phyloP scores from a whole-genome alignment of 495 filamentous ascomycete genomes.

The Penicillium chermesinum region DNA sequence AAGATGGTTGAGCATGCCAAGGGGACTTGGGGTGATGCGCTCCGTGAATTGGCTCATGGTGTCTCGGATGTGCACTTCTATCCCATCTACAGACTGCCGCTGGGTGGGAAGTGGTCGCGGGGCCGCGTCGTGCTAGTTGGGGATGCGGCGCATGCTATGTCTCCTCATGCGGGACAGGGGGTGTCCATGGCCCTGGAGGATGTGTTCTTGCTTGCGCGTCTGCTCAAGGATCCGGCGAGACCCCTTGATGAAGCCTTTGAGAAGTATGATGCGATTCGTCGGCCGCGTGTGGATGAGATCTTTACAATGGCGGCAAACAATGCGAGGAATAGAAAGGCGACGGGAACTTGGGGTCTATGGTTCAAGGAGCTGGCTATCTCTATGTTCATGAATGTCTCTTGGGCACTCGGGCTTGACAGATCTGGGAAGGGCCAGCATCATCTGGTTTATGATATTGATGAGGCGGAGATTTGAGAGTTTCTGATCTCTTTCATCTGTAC shows the following conservation, averaged over 20 bases:
- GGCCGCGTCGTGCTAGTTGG: conserved; percentile 32
- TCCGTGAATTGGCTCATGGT: conserved; percentile 35
- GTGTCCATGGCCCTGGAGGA: conserved; percentile 45
- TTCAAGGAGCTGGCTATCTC: conserved; percentile 21
- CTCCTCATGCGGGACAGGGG: conserved; percentile 42
- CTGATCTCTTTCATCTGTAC: too few relatives aligned
- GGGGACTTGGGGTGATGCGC: conserved; percentile 36
- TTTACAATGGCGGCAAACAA: conserved; percentile 18
- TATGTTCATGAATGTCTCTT: conserved; percentile 7
- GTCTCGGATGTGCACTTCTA: conserved; percentile 43
- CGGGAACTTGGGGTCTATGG: conserved; percentile 22
- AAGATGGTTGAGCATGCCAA: conserved; percentile 30
- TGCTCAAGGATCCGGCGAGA: conserved; percentile 23
- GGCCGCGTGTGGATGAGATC: conserved; percentile 27
- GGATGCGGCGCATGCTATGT: conserved; percentile 45
- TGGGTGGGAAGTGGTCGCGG: conserved; percentile 39
- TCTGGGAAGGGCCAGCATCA: conserved; percentile 23
- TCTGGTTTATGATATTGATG: conserved; percentile 29
- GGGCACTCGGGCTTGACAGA: conserved; percentile 17
- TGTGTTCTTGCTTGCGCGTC: conserved; percentile 30
- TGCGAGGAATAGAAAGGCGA: conserved; percentile 15
- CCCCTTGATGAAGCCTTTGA: conserved; percentile 18
- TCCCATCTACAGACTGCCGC: conserved; percentile 43
- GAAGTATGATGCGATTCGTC: conserved; percentile 24
- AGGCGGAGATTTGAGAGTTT: conserved; percentile 14